phyloP scores from a whole-genome alignment of 1,284 basidiomycete species.

The Stygiomarasmius scandens region DNA sequence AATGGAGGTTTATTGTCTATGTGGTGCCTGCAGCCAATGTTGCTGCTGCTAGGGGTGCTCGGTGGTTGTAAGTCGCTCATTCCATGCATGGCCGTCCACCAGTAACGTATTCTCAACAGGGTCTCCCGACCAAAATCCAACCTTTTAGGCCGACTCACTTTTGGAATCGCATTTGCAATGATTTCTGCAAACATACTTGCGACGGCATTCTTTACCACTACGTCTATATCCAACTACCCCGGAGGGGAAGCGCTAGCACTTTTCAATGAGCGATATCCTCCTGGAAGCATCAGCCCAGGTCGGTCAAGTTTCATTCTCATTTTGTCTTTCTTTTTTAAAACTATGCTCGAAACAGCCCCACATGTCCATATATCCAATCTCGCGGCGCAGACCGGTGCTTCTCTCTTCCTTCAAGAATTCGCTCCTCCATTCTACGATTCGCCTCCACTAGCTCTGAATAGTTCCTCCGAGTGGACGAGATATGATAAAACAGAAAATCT shows the following conservation, averaged over 20 bases:
- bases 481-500: constrained; percentile 83
- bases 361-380: constrained; percentile 82
- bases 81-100: background rate
- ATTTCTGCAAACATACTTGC: constrained; percentile 53
- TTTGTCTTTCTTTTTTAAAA: background rate
- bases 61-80: constrained; percentile 55
- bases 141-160: constrained; percentile 45
- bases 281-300: constrained; percentile 31
- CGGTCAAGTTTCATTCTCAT: background rate
- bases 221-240: constrained; percentile 85
- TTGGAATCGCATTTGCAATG: constrained; percentile 44
- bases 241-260: constrained; percentile 76
- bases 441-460: constrained; percentile 18
- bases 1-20: constrained; percentile 96
- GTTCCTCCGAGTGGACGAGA: constrained; percentile 51
- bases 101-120: constrained; percentile 29
- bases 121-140: constrained; percentile 48
- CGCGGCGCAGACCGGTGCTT: constrained; percentile 89
- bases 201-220: constrained; percentile 55
- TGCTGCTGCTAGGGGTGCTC: constrained; percentile 69
- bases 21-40: constrained; percentile 83
- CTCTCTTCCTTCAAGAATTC: constrained; percentile 82
- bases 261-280: constrained; percentile 58
- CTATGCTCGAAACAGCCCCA: constrained; percentile 2
- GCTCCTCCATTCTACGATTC: constrained; percentile 49